A percentile compares a stretch with the other conserved stretches of the same genome.
phyloP scores from a whole-genome alignment of 345 rosid genomes.

The Corchorus capsularis region DNA sequence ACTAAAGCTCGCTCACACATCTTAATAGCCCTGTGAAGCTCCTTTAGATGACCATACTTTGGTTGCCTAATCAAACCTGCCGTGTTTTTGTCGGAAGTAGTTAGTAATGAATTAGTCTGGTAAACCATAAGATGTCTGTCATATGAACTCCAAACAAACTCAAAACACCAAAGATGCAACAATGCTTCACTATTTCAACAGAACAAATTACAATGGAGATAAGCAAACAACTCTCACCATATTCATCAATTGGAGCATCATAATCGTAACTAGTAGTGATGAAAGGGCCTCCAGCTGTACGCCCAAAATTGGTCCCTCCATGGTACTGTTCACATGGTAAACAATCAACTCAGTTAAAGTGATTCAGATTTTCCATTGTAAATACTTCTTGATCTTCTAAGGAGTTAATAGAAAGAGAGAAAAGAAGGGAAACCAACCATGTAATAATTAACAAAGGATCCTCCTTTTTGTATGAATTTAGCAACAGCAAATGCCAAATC shows the following conservation, averaged over 20 bases:
- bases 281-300: constrained; percentile 98
- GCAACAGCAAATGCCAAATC: constrained; percentile 98
- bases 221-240: constrained; percentile 54
- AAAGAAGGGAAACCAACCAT: constrained; percentile 52
- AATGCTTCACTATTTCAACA: background rate
- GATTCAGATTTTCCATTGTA: constrained; percentile 2
- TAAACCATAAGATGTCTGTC: background rate
- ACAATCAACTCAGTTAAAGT: constrained; percentile 17
- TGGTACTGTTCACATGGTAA: constrained; percentile 65
- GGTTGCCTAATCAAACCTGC: constrained; percentile 95
- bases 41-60: constrained; percentile 94
- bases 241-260: constrained; percentile 97
- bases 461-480: constrained; percentile 93
- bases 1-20: constrained; percentile 89
- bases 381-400: background rate
- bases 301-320: constrained; percentile 99
- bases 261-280: constrained; percentile 97
- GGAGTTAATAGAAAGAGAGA: background rate
- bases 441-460: constrained; percentile 93
- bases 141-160: background rate
- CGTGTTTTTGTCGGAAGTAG: constrained; percentile 8
- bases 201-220: background rate
- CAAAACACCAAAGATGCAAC: background rate
- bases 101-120: constrained; percentile 24
- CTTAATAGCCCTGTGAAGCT: constrained; percentile 91